Evolutionary conservation across 257 asterid genomes (phyloP).

Genomic region (Cinchona pubescens): DNA sequence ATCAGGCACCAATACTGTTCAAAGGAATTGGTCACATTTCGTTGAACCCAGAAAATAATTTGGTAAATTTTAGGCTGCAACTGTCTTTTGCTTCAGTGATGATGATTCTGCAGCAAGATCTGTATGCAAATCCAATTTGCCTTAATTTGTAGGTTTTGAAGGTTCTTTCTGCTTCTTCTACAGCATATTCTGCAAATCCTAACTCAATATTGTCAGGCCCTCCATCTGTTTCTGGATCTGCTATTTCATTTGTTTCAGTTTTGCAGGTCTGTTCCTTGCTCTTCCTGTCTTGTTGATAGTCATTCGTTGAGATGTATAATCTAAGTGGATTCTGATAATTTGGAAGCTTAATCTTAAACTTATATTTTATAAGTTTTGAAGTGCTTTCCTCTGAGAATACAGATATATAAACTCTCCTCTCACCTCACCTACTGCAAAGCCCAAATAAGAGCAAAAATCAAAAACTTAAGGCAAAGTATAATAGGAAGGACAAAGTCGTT

Average conservation of each 20-base stretch:
- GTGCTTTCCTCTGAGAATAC: background rate
- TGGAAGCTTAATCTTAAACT: background rate
- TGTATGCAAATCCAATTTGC: background rate
- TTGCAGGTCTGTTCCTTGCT: slow-evolving; percentile 58
- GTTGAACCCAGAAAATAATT: slow-evolving; percentile 67
- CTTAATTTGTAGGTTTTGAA: slow-evolving; percentile 47
- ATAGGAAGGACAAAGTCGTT: background rate
- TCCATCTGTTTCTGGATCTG: slow-evolving; percentile 71
- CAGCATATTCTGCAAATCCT: slow-evolving; percentile 88
- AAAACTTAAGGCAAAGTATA: background rate
- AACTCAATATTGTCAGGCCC: slow-evolving; percentile 57
- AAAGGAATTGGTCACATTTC: slow-evolving; percentile 93
- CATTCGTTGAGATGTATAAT: background rate
- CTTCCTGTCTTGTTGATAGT: background rate
- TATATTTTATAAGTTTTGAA: background rate
- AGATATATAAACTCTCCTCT: background rate
- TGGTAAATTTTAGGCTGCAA: slow-evolving; percentile 44
- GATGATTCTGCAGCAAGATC: background rate
- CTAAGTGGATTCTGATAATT: background rate
- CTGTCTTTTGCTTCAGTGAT: background rate
- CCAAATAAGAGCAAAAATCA: background rate
- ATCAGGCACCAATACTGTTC: slow-evolving; percentile 83
- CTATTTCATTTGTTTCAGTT: slow-evolving; percentile 73
- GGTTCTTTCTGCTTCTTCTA: slow-evolving; percentile 79
- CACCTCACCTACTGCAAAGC: background rate